Conservation (phyloP, 2,329 filamentous ascomycete species). For the Diaporthe sp. region DNA sequence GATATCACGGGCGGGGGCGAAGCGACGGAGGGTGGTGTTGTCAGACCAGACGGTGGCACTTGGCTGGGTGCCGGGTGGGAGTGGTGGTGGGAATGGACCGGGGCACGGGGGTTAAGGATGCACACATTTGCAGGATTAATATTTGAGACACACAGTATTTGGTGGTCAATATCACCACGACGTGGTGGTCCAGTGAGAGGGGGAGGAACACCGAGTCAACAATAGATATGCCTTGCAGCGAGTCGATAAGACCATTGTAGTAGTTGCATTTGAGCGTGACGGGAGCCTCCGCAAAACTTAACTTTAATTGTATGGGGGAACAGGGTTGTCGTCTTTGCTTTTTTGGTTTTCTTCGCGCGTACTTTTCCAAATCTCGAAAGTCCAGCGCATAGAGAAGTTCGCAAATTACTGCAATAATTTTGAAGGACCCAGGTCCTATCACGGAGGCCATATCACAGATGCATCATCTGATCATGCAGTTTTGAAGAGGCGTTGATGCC, state of each 20-base stretch:
- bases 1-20: not conserved
- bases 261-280: conserved; percentile 14
- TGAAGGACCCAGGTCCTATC: not conserved
- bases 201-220: not conserved
- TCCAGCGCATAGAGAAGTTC: not conserved
- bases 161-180: not conserved
- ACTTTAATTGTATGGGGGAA: conserved; percentile 24
- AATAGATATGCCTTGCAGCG: not conserved
- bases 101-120: not conserved
- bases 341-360: not conserved
- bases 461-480: conserved; percentile 15
- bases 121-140: not conserved
- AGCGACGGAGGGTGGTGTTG: not conserved
- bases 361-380: not conserved
- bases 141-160: conserved; percentile 24
- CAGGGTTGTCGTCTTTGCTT: not conserved
- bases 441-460: conserved; percentile 5
- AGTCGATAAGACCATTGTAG: conserved; percentile 10
- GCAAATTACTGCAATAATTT: not conserved
- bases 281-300: conserved; percentile 23
- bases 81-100: not conserved
- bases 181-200: conserved; percentile 7
- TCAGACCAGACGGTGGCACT: not conserved
- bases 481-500: conserved; percentile 4
- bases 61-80: not conserved